A percentile compares a stretch with the other conserved stretches of the same genome.
Conservation (phyloP, 441 rosid species). For the Adansonia grandidieri region DNA sequence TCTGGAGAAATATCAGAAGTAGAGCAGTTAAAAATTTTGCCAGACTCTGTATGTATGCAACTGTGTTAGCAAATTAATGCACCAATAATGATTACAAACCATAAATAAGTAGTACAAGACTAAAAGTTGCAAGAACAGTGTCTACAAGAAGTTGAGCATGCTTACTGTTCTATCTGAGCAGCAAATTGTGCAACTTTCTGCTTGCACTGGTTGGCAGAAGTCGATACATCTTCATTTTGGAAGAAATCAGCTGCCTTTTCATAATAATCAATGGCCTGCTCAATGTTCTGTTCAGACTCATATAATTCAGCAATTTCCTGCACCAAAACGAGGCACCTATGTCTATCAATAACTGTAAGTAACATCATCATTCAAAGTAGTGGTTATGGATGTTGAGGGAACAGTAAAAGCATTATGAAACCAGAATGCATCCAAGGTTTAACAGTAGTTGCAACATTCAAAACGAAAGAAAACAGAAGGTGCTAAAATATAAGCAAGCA, state of each 20-base stretch:
- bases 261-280: constrained; percentile 72
- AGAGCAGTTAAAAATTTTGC: neutral
- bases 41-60: neutral
- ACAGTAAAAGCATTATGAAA: neutral
- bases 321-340: constrained; percentile 16
- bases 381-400: neutral
- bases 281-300: constrained; percentile 75
- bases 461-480: neutral
- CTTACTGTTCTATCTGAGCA: constrained; percentile 78
- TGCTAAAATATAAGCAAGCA: neutral
- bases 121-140: neutral
- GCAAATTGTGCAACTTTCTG: constrained; percentile 95
- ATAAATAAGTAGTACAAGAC: neutral
- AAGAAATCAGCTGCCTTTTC: constrained; percentile 94
- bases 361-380: neutral
- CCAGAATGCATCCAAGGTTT: neutral
- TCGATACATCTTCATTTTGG: constrained; percentile 86
- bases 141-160: constrained; percentile 20
- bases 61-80: neutral
- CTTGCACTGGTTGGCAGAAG: constrained; percentile 97
- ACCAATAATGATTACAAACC: neutral
- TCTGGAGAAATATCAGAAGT: constrained; percentile 46
- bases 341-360: neutral
- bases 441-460: neutral
- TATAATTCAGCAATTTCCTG: constrained; percentile 94